These are phyloP conservation scores for Fusarium tuaranense DNA, from an alignment of 2,329 filamentous ascomycete genomes.

Conservation along the genomic window DNA sequence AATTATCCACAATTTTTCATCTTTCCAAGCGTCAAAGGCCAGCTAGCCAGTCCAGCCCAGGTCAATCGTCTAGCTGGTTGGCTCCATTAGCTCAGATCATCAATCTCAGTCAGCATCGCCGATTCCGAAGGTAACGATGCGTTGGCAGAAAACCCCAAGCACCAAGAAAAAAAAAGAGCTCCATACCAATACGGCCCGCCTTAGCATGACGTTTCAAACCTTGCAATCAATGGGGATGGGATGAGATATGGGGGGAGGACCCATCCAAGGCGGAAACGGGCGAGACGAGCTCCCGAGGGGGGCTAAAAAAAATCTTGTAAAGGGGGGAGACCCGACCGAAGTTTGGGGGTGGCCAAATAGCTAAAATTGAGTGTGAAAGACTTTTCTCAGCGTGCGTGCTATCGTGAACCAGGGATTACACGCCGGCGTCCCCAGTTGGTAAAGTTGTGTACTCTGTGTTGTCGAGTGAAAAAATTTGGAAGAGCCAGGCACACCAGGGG, in stretches of 20 bases:
- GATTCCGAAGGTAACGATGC: constrained; percentile 27
- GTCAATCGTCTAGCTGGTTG: background rate
- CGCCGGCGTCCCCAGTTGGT: constrained; percentile 13
- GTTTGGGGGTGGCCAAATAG: constrained; percentile 17
- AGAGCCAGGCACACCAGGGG: constrained; percentile 4
- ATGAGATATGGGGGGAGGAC: background rate
- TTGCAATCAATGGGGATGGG: constrained; percentile 4
- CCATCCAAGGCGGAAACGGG: background rate
- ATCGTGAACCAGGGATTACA: background rate
- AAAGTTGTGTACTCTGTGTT: background rate
- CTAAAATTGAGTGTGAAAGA: constrained; percentile 12
- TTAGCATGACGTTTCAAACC: constrained; percentile 23
- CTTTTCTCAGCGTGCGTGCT: background rate
- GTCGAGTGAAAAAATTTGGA: background rate
- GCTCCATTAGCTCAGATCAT: constrained; percentile 31
- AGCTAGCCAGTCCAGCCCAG: background rate
- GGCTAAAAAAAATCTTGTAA: constrained; percentile 26
- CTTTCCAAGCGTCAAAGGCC: constrained; percentile 3
- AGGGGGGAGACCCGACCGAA: constrained; percentile 1
- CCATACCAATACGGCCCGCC: constrained; percentile 29
- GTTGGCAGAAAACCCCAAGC: constrained; percentile 22
- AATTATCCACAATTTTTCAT: constrained; percentile 31
- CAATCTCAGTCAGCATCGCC: constrained; percentile 32
- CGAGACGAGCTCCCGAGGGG: constrained; percentile 14
- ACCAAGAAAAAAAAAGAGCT: constrained; percentile 1